Base-by-base conservation (phyloP, 2,329 filamentous ascomycete genomes). In the Ophiostoma populinum region DNA sequence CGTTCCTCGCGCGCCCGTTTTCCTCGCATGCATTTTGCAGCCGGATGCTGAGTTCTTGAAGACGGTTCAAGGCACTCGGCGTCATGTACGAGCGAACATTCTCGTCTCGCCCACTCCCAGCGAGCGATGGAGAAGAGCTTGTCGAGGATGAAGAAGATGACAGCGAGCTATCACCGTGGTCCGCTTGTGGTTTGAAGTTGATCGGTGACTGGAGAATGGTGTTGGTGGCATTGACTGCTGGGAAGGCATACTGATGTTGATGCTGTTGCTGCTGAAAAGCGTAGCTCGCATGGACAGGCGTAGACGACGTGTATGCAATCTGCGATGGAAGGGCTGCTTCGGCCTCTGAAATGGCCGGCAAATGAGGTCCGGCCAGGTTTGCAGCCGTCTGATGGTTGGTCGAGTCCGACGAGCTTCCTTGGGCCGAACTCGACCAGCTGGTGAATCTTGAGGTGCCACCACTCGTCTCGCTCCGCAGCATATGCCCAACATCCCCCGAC, bases 371-470 rank as follows among this genome's bases (percentile, higher is more conserved):
- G 6, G 7, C 28, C 7, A 13, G 19, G 4, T 32, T 32, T 1
- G 6, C 22, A 15, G 28, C 16, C 2, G 20, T n/a, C 6, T 16
- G 35, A 7, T 22, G 31, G n/a, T 20, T 19, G 35, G 36, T 43
- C 9, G 35, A 24, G 6, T 15, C 32, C 1, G 38, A 38, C 1
- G 40, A 40, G 6, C 38, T 18, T 24, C 13, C 40, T 1, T 24
- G 38, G 2, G 28, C 18, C 2, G 42, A 43, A 32, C 37, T 43
- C 2, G 43, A 43, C 42, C 42, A 45, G 26, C 43, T 45, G 4
- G 43, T 45, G 11, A 45, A 45, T 2, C 43, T 39, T 2, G 43
- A 43, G 2, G 41, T 43, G 15, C 25, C 24, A 7, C 34, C 39
- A 8, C 37, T 36, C 8, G 13, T 18, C 12, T 36, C 37, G 21